phyloP scores from a whole-genome alignment of 108 stramenopile genomes.

The Cyclotella atomus region DNA sequence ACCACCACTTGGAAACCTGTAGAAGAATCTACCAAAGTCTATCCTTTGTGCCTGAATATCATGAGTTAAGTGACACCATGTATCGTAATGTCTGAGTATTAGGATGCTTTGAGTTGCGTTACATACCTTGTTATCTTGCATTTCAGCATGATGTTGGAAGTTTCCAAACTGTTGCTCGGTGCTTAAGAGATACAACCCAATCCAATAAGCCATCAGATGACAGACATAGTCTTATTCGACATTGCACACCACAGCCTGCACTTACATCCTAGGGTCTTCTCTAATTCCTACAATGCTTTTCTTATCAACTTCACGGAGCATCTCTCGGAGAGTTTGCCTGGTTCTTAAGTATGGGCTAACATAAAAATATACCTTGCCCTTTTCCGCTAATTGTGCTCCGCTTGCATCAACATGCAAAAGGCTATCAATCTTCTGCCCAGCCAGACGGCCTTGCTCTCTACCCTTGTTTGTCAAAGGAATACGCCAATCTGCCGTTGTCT shows the following conservation, averaged over 20 bases:
- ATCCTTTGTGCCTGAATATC: conserved; percentile 14
- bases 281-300: conserved; percentile 62
- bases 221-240: not conserved
- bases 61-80: not conserved
- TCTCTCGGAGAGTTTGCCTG: conserved; percentile 54
- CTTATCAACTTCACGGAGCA: conserved; percentile 41
- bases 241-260: not conserved
- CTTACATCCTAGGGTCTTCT: conserved; percentile 76
- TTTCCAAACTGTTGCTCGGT: conserved; percentile 88
- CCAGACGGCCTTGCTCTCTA: conserved; percentile 22
- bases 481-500: conserved; percentile 60
- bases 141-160: conserved; percentile 69
- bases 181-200: not conserved
- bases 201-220: no score
- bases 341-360: conserved; percentile 70
- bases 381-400: not conserved
- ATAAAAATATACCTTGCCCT: conserved; percentile 52
- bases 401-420: not conserved
- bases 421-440: conserved; percentile 10
- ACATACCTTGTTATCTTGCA: conserved; percentile 56
- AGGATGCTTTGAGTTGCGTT: not conserved
- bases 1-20: conserved; percentile 62
- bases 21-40: conserved; percentile 69
- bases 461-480: conserved; percentile 50
- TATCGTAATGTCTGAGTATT: not conserved